Percentiles rank a stretch among this genome's conserved stretches.
Evolutionary conservation across 2,329 filamentous ascomycete genomes (phyloP).

Genomic region (Nemania sp.): DNA sequence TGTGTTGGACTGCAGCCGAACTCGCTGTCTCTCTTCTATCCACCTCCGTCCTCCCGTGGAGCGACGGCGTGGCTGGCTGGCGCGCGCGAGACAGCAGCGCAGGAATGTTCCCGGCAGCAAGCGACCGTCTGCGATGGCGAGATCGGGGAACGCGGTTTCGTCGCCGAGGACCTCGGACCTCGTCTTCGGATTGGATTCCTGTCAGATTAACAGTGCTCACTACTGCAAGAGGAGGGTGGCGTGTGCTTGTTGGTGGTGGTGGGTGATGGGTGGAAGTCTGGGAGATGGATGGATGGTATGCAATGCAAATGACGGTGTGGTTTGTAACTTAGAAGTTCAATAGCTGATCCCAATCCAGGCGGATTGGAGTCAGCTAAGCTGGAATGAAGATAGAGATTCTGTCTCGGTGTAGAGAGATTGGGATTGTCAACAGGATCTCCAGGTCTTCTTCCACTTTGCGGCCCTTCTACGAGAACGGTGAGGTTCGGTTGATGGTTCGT

Average conservation of each 20-base stretch:
- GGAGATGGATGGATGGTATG: slow-evolving; percentile 7
- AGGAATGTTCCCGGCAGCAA: slow-evolving; percentile 19
- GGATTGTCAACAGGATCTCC: slow-evolving; percentile 33
- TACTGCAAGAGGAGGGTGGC: slow-evolving; percentile 10
- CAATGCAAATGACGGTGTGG: slow-evolving; percentile 33
- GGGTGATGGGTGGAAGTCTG: slow-evolving; percentile 10
- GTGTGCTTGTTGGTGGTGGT: slow-evolving; percentile 20
- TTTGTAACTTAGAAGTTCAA: slow-evolving; percentile 39
- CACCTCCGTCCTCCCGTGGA: slow-evolving; percentile 41
- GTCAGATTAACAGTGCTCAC: slow-evolving; percentile 37
- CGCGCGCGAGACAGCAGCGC: slow-evolving; percentile 32
- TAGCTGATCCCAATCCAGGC: slow-evolving; percentile 26
- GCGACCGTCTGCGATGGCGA: slow-evolving; percentile 14
- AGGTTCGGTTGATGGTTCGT: slow-evolving; percentile 25
- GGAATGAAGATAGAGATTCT: slow-evolving; percentile 33
- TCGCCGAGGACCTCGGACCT: slow-evolving; percentile 22
- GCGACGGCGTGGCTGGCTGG: slow-evolving; percentile 37
- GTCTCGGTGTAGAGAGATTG: slow-evolving; percentile 29
- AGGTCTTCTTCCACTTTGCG: slow-evolving; percentile 29
- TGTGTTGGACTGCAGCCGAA: slow-evolving; percentile 28
- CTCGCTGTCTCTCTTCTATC: slow-evolving; percentile 30
- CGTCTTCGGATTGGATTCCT: slow-evolving; percentile 21
- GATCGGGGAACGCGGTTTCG: slow-evolving; percentile 26
- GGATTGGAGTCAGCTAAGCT: slow-evolving; percentile 26
- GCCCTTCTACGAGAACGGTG: slow-evolving; percentile 32